A percentile compares a stretch with the other conserved stretches of the same genome.
phyloP scores from a whole-genome alignment of 2,329 filamentous ascomycete species.

The Dactylellina drechsleri region DNA sequence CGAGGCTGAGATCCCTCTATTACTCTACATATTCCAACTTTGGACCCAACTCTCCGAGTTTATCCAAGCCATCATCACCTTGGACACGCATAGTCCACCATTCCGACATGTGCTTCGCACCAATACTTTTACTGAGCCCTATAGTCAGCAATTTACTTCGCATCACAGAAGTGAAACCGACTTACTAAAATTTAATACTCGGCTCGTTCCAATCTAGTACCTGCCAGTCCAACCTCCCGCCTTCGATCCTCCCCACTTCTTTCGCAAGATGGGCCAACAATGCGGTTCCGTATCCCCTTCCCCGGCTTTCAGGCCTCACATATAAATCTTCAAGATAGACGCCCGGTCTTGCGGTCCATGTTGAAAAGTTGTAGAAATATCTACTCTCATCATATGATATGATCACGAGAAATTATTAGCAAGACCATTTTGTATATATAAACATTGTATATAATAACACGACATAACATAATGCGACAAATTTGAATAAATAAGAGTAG shows the following conservation, averaged over 20 bases:
- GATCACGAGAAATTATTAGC: not conserved
- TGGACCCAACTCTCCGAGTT: conserved; percentile 66
- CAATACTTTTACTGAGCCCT: conserved; percentile 67
- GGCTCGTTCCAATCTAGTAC: conserved; percentile 94
- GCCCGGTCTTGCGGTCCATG: conserved; percentile 86
- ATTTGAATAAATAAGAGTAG: not conserved
- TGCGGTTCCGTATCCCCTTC: conserved; percentile 80
- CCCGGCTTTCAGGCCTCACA: conserved; percentile 75
- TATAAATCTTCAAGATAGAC: conserved; percentile 96
- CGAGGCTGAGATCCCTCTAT: not conserved
- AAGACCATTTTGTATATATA: conserved; percentile 59
- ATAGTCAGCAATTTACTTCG: conserved; percentile 15
- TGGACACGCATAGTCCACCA: conserved; percentile 83
- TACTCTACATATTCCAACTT: conserved; percentile 52
- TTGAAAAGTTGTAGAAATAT: conserved; percentile 96
- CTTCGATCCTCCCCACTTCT: conserved; percentile 77
- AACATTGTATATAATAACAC: conserved; percentile 1
- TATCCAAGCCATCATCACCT: conserved; percentile 69
- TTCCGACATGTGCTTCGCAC: conserved; percentile 73
- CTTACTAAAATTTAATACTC: conserved; percentile 81
- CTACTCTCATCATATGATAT: conserved; percentile 76
- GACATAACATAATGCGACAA: not conserved
- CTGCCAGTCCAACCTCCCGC: conserved; percentile 84
- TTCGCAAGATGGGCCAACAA: conserved; percentile 80
- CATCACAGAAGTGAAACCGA: not conserved